Conservation (phyloP, 1,139 yeast genomes). For the Kodamaea sp. region DNA sequence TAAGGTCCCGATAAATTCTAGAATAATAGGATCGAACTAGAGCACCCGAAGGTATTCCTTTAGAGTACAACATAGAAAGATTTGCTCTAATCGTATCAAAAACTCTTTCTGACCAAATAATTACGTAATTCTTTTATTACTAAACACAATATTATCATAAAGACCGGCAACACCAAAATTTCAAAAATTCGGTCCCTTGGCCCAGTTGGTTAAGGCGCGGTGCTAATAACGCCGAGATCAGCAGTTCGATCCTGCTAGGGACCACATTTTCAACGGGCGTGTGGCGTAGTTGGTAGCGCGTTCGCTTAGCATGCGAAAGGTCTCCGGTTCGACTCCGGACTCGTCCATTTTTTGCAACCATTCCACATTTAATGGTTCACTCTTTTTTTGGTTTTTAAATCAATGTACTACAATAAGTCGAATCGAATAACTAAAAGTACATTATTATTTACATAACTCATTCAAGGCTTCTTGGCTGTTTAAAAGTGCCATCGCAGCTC, state of each 20-base stretch:
- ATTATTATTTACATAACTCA: constrained; percentile 12
- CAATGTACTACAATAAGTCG: too few species aligned
- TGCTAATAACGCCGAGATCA: constrained; percentile 33
- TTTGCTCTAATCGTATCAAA: too few species aligned
- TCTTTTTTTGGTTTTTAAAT: too few species aligned
- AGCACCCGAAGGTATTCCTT: too few species aligned
- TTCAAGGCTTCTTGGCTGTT: constrained; percentile 32
- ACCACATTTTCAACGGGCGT: constrained; percentile 53
- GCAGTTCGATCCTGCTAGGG: constrained; percentile 34
- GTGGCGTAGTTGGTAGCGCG: constrained; percentile 94
- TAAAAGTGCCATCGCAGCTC: constrained; percentile 50
- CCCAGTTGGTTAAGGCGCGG: constrained; percentile 45
- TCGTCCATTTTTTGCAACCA: constrained; percentile 57
- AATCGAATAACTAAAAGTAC: too few species aligned
- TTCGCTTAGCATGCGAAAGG: constrained; percentile 42
- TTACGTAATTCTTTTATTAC: too few species aligned
- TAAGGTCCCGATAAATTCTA: too few species aligned
- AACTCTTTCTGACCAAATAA: too few species aligned
- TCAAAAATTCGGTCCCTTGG: constrained; percentile 30
- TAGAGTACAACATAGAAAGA: too few species aligned
- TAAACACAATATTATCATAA: too few species aligned
- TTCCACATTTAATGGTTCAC: too few species aligned
- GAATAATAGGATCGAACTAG: too few species aligned
- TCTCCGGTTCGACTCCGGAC: constrained; percentile 90
- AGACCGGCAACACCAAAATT: neutral